These are phyloP conservation scores for Penicillium sp. DNA, from an alignment of 2,329 filamentous ascomycete species.

Conservation along the genomic window DNA sequence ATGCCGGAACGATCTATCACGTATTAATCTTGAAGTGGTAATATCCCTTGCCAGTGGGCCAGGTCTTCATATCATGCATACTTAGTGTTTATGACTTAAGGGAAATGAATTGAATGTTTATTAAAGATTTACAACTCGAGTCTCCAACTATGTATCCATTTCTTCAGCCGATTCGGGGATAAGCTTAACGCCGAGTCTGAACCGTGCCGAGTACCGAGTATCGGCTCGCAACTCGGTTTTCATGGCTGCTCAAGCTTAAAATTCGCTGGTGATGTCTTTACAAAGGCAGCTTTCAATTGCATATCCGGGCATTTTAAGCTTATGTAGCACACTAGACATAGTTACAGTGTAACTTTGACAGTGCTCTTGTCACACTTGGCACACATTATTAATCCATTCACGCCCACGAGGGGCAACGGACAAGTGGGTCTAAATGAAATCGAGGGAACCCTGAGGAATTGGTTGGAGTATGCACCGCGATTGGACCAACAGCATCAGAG, in stretches of 20 bases:
- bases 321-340: neutral
- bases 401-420: constrained; percentile 3
- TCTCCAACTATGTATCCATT: neutral
- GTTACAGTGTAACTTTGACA: neutral
- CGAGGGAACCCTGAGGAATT: neutral
- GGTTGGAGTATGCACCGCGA: neutral
- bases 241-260: neutral
- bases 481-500: constrained; percentile 1
- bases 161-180: constrained; percentile 11
- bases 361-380: neutral
- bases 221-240: neutral
- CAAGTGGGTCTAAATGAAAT: constrained; percentile 5
- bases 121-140: neutral
- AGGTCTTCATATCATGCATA: neutral
- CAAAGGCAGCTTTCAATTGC: neutral
- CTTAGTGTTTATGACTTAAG: neutral
- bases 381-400: neutral
- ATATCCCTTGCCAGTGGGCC: neutral
- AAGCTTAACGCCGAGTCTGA: constrained; percentile 12
- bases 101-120: constrained; percentile 1
- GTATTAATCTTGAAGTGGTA: constrained; percentile 2
- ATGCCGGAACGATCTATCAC: neutral
- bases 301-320: neutral
- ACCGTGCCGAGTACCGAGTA: constrained; percentile 17
- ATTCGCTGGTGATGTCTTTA: no score